Conservation (phyloP, 1,284 basidiomycete genomes). For the Singerocomus inundabilis region DNA sequence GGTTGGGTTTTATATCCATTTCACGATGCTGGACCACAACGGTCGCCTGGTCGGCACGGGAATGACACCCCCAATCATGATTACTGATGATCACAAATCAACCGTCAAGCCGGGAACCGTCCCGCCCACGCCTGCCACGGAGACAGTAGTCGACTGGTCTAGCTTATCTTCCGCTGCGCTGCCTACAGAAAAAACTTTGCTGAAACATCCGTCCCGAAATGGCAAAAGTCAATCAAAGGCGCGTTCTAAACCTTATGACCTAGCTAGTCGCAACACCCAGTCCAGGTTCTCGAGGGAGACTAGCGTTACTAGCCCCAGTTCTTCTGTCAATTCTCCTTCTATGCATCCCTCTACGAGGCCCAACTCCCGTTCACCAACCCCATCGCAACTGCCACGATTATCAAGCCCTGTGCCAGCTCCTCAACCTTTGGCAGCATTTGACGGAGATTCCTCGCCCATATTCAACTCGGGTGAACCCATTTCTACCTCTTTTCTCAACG, state of each 20-base stretch:
- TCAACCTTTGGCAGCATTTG: conserved; percentile 10
- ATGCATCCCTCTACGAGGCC: conserved; percentile 36
- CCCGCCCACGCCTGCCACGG: conserved; percentile 20
- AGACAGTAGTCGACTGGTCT: conserved; percentile 48
- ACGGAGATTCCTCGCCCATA: conserved; percentile 6
- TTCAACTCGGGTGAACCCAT: conserved; percentile 13
- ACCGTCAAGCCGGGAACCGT: conserved; percentile 39
- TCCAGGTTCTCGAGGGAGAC: conserved; percentile 45
- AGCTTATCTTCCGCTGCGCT: conserved; percentile 28
- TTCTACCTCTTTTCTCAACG: conserved; percentile 11
- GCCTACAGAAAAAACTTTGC: conserved; percentile 35
- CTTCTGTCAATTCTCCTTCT: conserved; percentile 45
- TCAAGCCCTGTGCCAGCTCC: conserved; percentile 12
- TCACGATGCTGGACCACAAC: conserved; percentile 80
- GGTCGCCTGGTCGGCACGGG: conserved; percentile 85
- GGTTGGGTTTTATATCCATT: conserved; percentile 91
- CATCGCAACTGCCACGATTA: conserved; percentile 27
- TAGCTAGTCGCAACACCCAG: conserved; percentile 42
- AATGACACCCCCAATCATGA: conserved; percentile 92
- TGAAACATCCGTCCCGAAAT: conserved; percentile 44
- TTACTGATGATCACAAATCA: conserved; percentile 98
- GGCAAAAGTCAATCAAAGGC: conserved; percentile 36
- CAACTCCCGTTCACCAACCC: conserved; percentile 51
- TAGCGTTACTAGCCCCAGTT: conserved; percentile 51
- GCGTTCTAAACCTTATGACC: conserved; percentile 62